These are phyloP conservation scores for Rhododendron molle DNA, from an alignment of 148 eudicot genomes.

Conservation along the genomic window DNA sequence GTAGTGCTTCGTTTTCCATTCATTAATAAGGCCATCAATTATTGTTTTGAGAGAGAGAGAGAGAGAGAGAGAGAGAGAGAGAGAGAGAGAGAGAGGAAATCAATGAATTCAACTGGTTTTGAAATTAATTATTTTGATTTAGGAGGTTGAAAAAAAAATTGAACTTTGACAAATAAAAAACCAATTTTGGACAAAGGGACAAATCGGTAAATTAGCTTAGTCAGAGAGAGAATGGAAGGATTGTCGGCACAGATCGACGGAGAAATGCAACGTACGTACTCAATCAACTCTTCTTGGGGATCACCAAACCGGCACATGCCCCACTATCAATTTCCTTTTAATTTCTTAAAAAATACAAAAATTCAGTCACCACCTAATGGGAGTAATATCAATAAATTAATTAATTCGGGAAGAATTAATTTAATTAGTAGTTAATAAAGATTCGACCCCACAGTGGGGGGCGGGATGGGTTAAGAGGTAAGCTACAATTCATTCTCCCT, in stretches of 20 bases:
- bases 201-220: not conserved
- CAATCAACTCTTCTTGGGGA: slow-evolving; percentile 24
- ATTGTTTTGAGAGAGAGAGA: too few species aligned
- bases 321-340: slow-evolving; percentile 6
- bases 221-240: not conserved
- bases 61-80: too few species aligned
- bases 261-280: slow-evolving; percentile 15
- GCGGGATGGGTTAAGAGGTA: not conserved
- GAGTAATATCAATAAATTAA: not conserved
- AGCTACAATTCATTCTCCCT: not conserved
- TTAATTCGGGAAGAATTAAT: not conserved
- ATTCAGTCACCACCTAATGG: not conserved
- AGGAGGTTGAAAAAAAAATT: too few species aligned
- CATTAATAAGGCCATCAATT: too few species aligned
- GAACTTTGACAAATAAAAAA: not conserved
- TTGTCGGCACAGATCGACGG: slow-evolving; percentile 10
- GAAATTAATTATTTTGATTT: too few species aligned
- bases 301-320: slow-evolving; percentile 29
- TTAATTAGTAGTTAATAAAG: not conserved
- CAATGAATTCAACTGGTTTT: too few species aligned
- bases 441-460: not conserved
- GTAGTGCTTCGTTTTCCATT: too few species aligned
- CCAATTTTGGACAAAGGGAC: not conserved
- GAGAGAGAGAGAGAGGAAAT: too few species aligned
- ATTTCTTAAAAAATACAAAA: not conserved